These are phyloP conservation scores for Spathaspora sp. DNA, from an alignment of 1,139 yeast genomes.

Conservation along the genomic window DNA sequence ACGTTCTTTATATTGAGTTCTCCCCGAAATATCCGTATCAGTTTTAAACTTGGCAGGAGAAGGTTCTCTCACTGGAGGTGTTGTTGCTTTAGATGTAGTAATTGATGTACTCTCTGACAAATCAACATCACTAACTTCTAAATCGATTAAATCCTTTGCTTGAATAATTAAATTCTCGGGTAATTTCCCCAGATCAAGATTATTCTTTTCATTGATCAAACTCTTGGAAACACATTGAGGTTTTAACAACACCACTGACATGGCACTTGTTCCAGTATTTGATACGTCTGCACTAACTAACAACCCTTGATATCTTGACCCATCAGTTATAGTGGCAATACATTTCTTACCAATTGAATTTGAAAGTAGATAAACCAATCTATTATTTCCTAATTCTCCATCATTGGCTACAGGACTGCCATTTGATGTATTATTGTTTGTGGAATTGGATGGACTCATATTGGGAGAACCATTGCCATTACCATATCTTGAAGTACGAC, in stretches of 20 bases:
- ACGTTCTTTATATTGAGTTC: slow-evolving; percentile 50
- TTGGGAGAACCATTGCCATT: not conserved
- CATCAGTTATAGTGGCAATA: slow-evolving; percentile 61
- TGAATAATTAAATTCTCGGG: slow-evolving; percentile 52
- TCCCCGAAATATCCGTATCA: slow-evolving; percentile 75
- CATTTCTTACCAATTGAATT: slow-evolving; percentile 59
- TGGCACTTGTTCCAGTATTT: slow-evolving; percentile 21
- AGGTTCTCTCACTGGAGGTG: slow-evolving; percentile 1
- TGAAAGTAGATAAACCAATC: slow-evolving; percentile 48
- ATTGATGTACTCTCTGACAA: slow-evolving; percentile 16
- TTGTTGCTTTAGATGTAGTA: not conserved
- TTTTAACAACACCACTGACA: slow-evolving; percentile 54
- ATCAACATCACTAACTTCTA: slow-evolving; percentile 50
- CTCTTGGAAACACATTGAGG: slow-evolving; percentile 37
- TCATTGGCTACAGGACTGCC: not conserved
- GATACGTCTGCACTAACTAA: slow-evolving; percentile 37
- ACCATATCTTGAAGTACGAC: slow-evolving; percentile 15
- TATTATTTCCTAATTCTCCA: slow-evolving; percentile 32
- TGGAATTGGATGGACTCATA: not conserved
- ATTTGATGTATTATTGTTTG: slow-evolving; percentile 3
- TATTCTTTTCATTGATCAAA: slow-evolving; percentile 33
- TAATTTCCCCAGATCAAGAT: slow-evolving; percentile 30
- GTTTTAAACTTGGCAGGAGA: slow-evolving; percentile 56
- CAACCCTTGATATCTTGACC: slow-evolving; percentile 60
- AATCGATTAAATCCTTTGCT: slow-evolving; percentile 63